Conservation (phyloP, 1,284 basidiomycete genomes). For the Pholiota adiposa region DNA sequence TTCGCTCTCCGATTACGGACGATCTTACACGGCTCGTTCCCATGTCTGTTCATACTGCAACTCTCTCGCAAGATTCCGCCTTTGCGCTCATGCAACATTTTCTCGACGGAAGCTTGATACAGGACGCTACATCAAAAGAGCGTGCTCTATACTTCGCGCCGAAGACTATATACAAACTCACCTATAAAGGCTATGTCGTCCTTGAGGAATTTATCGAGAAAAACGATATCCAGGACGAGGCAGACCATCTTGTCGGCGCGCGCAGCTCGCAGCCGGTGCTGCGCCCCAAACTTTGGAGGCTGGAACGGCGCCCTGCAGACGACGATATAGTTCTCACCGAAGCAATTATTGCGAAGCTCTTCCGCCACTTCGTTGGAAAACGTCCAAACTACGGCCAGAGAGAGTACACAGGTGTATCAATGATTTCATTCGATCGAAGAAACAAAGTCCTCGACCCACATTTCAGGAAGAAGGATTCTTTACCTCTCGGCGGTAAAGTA, state of each 20-base stretch:
- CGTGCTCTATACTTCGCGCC: slow-evolving; percentile 2
- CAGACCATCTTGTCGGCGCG: slow-evolving; percentile 12
- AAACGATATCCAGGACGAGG: slow-evolving; percentile 9
- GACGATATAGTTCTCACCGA: slow-evolving; percentile 14
- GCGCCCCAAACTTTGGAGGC: slow-evolving; percentile 10
- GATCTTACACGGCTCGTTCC: not conserved
- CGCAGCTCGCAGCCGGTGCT: slow-evolving; percentile 5
- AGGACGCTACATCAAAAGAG: slow-evolving; percentile 6
- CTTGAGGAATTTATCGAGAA: slow-evolving; percentile 10
- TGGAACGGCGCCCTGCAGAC: slow-evolving; percentile 6
- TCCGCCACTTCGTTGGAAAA: slow-evolving; percentile 6
- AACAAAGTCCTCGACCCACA: slow-evolving; percentile 2
- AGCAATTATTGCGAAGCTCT: slow-evolving; percentile 9
- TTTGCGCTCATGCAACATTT: slow-evolving; percentile 13
- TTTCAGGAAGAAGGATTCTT: not conserved
- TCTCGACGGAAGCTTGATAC: slow-evolving; percentile 7
- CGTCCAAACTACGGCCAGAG: slow-evolving; percentile 5
- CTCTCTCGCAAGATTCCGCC: slow-evolving; percentile 5
- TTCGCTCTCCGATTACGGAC: not conserved
- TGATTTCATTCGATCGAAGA: not conserved
- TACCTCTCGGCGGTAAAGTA: slow-evolving; percentile 10
- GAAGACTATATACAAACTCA: slow-evolving; percentile 11
- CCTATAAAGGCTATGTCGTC: slow-evolving; percentile 11
- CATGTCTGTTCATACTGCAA: not conserved
- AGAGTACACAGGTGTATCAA: slow-evolving; percentile 4